Evolutionary conservation across 2,329 filamentous ascomycete species (phyloP), one percentile per base, ranked within the genome.

Genomic region (Cordyceps militaris): DNA sequence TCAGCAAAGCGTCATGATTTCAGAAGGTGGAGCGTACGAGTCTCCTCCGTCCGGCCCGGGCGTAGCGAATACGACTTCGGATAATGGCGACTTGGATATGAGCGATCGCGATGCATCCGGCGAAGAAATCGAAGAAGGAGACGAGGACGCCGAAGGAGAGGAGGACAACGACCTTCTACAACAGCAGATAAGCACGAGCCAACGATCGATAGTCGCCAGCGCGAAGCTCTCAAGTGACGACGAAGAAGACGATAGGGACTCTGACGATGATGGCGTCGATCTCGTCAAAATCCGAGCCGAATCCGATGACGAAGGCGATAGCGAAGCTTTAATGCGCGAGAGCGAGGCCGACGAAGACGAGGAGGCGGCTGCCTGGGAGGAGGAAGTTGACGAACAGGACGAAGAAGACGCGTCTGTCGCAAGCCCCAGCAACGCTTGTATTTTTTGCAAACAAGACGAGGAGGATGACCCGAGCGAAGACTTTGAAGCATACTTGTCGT

Each of bases 391-490:
- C 19, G 81, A 79, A 60, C 78, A 76, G 32, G 79, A 78, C 58
- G 84, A 83, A 3, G 79, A 79, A 11, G 84, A 86, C 11, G 55
- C 50, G 7, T 57, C 55, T 19, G 47, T 43, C n/a, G 38, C 47
- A 16, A 44, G 28, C 79, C 77, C 2, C 82, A 83, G 57, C 54
- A 75, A 73, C 47, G 63, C 68, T 55, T 78, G 71, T 73, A 88
- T 91, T 63, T 95, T 93, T 66, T 97, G 92, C 74, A 85, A 85
- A 58, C 81, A 90, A 69, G 86, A 89, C 63, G 90, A 95, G 73
- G 88, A 94, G 56, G 80, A 93, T 62, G 90, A 93, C 65, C 89
- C 89, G 1, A 85, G 82, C 62, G 88, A 89, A 63, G 89, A 92
- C 62, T 94, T 87, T 66, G 91, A 94, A 70, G 79, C 86, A 59